A percentile compares a stretch with the other conserved stretches of the same genome.
Evolutionary conservation across 1,284 basidiomycete species (phyloP).

Genomic region (Phenoliferia sp.): DNA sequence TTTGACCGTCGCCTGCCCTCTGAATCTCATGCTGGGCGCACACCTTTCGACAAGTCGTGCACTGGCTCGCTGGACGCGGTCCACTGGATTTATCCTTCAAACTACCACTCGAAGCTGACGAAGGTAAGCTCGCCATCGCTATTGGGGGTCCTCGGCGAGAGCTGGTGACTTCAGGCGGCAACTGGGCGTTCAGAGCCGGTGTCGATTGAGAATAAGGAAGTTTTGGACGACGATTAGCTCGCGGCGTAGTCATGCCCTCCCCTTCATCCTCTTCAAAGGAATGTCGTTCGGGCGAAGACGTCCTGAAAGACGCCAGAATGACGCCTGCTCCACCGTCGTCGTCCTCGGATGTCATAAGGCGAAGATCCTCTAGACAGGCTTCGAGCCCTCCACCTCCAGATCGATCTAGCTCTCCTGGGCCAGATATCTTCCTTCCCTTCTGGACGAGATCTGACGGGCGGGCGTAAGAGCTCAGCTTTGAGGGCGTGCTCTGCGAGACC

Average conservation of each 20-base stretch:
- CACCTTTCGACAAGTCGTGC: slow-evolving; percentile 8
- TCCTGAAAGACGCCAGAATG: slow-evolving; percentile 6
- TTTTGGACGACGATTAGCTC: neutral
- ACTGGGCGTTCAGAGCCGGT: neutral
- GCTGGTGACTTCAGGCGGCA: too few relatives aligned
- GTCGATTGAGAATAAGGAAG: neutral
- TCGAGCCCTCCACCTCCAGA: slow-evolving; percentile 11
- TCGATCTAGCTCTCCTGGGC: neutral
- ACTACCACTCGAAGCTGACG: neutral
- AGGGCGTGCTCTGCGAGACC: slow-evolving; percentile 14
- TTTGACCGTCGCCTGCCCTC: slow-evolving; percentile 14
- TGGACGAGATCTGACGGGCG: too few relatives aligned
- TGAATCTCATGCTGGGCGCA: neutral
- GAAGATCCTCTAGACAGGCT: slow-evolving; percentile 27
- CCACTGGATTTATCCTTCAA: too few relatives aligned
- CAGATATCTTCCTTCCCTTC: neutral
- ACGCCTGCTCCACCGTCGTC: neutral
- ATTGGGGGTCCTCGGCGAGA: too few relatives aligned
- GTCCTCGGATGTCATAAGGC: slow-evolving; percentile 14
- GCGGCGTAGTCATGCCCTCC: neutral
- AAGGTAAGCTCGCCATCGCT: too few relatives aligned
- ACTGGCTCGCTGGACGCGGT: too few relatives aligned
- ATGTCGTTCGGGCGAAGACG: neutral
- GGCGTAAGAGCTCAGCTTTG: neutral
- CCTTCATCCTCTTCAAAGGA: slow-evolving; percentile 3